Evolutionary conservation across 2,329 filamentous ascomycete species (phyloP), one percentile per base, ranked within the genome.

Genomic region (Leptographium wingfieldii): DNA sequence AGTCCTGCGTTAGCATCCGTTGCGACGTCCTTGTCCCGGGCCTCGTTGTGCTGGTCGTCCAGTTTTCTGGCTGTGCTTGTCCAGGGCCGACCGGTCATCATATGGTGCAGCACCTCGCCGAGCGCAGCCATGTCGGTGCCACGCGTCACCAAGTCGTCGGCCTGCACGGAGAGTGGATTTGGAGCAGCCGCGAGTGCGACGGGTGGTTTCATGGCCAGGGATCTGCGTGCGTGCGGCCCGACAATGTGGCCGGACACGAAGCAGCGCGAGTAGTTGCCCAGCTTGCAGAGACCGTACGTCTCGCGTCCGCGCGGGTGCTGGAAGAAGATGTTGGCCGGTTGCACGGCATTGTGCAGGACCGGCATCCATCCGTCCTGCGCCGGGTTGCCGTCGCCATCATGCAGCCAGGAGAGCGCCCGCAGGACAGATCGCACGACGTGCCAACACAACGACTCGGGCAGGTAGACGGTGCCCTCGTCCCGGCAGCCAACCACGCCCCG

Each of bases 401-500:
- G 80, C 25, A 83, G 68, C 72, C 77, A 82, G 35, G 75, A 68
- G 48, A 82, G 71, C 2, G 78, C 79, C n/a, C 72, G 71, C 16
- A 77, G 68, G 55, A 82, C 67, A 9, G 74, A 76, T 12, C 71
- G 66, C 14, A 78, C 70, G 10, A 83, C 79, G 65, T 83, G 80
- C 80, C 80, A 83, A 63, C 79, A 79, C 14, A 83, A 69, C 2
- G 73, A 72, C 64, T 83, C 80, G 0, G 79, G 79, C 14, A 80
- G 66, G 63, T 77, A 78, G 14, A 16, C 29, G 35, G 11, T 25
- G 35, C 33, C 48, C 31, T 25, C 11, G 56, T 53, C 22, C 31
- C 4, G 12, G 33, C 33, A 5, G 35, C 54, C 54, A 1, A 19
- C 35, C 4, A 9, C 19, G 11, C 54, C 54, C 10, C 22, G 33